phyloP scores from a whole-genome alignment of 805 yeast species.

The Lipomyces mesembrius region DNA sequence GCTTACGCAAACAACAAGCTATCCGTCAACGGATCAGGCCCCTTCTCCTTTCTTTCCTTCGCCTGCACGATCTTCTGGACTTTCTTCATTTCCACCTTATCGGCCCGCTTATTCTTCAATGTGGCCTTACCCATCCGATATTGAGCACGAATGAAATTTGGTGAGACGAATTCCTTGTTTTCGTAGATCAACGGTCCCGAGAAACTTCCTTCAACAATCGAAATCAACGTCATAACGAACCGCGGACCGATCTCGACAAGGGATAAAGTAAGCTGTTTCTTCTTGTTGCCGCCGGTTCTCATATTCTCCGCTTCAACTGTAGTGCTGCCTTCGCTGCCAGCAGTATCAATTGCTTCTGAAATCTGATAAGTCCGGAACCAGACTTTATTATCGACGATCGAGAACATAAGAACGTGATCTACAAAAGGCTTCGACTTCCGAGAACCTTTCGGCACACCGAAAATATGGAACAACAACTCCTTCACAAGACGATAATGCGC shows the following conservation, averaged over 20 bases:
- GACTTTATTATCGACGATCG: slow-evolving; percentile 87
- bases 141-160: slow-evolving; percentile 93
- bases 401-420: slow-evolving; percentile 93
- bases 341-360: slow-evolving; percentile 60
- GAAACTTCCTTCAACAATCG: slow-evolving; percentile 93
- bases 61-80: slow-evolving; percentile 21
- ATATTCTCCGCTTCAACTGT: slow-evolving; percentile 55
- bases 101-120: slow-evolving; percentile 76
- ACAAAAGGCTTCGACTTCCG: slow-evolving; percentile 92
- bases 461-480: slow-evolving; percentile 78
- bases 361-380: slow-evolving; percentile 97
- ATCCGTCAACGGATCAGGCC: slow-evolving; percentile 32
- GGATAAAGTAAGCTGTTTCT: slow-evolving; percentile 62
- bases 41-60: slow-evolving; percentile 24
- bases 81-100: slow-evolving; percentile 42
- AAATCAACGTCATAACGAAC: slow-evolving; percentile 87
- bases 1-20: slow-evolving; percentile 25
- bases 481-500: slow-evolving; percentile 77
- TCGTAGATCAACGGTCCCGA: slow-evolving; percentile 98
- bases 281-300: slow-evolving; percentile 40
- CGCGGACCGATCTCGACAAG: slow-evolving; percentile 97
- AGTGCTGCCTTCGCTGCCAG: slow-evolving; percentile 25
- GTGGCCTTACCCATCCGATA: slow-evolving; percentile 76
- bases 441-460: slow-evolving; percentile 95
- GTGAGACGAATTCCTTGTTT: slow-evolving; percentile 94